A percentile compares a stretch with the other conserved stretches of the same genome.
phyloP scores from a whole-genome alignment of 345 rosid genomes.

The Clausena lansium region DNA sequence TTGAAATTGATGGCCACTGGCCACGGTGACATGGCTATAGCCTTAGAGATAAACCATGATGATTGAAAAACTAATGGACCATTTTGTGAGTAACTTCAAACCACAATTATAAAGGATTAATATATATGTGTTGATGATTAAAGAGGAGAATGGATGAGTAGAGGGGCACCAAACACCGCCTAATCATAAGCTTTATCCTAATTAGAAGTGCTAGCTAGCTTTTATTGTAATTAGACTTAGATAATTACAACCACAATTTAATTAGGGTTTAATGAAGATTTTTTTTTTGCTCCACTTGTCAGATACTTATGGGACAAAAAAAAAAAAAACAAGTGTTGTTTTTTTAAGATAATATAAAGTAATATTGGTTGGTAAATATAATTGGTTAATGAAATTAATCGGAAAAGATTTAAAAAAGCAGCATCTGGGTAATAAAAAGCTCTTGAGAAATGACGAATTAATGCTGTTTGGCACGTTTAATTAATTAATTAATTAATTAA shows the following conservation, averaged over 20 bases:
- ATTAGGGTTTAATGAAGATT: background rate
- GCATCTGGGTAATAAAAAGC: background rate
- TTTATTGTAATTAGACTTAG: background rate
- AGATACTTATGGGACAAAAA: slow-evolving; percentile 10
- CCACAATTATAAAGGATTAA: too few relatives aligned
- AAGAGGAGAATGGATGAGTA: background rate
- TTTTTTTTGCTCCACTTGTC: background rate
- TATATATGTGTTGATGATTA: background rate
- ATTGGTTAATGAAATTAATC: too few relatives aligned
- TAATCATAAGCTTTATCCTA: background rate
- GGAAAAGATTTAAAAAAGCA: too few relatives aligned
- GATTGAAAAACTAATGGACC: background rate
- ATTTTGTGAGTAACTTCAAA: too few relatives aligned
- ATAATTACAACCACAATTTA: background rate
- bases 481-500: background rate
- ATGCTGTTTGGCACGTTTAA: slow-evolving; percentile 1
- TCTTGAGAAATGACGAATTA: background rate
- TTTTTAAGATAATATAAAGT: too few relatives aligned
- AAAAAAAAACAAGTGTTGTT: background rate
- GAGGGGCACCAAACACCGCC: background rate
- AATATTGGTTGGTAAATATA: too few relatives aligned
- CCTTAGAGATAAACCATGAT: background rate
- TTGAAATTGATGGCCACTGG: background rate
- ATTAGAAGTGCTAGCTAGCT: background rate
- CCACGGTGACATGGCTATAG: background rate